Conservation (phyloP, 140 eudicot species). For the Flaveria floridana region DNA sequence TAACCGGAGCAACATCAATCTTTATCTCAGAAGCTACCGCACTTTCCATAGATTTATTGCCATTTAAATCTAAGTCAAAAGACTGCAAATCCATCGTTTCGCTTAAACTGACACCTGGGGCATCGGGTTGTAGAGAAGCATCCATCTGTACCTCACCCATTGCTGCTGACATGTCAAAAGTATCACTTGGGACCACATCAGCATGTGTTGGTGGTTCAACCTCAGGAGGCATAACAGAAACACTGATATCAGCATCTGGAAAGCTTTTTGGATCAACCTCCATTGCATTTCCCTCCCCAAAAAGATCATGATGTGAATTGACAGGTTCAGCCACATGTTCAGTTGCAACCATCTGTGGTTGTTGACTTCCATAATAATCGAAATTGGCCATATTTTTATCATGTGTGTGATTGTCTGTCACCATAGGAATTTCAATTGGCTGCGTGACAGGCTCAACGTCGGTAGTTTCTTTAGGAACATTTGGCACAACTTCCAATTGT, state of each 20-base stretch:
- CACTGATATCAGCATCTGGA: constrained; percentile 34
- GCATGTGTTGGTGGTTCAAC: constrained; percentile 31
- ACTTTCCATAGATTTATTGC: constrained; percentile 15
- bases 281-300: constrained; percentile 36
- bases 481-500: constrained; percentile 26
- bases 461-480: constrained; percentile 33
- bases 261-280: constrained; percentile 38
- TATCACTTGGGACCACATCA: constrained; percentile 26
- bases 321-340: constrained; percentile 31
- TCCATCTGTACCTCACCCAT: constrained; percentile 29
- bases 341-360: constrained; percentile 25
- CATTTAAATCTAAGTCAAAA: constrained; percentile 25
- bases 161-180: constrained; percentile 34
- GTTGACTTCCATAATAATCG: constrained; percentile 27
- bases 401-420: constrained; percentile 25
- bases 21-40: constrained; percentile 15
- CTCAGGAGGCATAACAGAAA: constrained; percentile 25
- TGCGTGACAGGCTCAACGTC: constrained; percentile 34
- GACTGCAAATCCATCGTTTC: constrained; percentile 21
- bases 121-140: constrained; percentile 28
- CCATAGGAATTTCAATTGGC: constrained; percentile 34
- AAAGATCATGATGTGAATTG: constrained; percentile 31
- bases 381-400: constrained; percentile 24
- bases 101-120: constrained; percentile 30
- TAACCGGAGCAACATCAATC: constrained; percentile 28